These are phyloP conservation scores for Thamnidium elegans DNA, from an alignment of 192 early-diverging fungal genomes.

Conservation along the genomic window DNA sequence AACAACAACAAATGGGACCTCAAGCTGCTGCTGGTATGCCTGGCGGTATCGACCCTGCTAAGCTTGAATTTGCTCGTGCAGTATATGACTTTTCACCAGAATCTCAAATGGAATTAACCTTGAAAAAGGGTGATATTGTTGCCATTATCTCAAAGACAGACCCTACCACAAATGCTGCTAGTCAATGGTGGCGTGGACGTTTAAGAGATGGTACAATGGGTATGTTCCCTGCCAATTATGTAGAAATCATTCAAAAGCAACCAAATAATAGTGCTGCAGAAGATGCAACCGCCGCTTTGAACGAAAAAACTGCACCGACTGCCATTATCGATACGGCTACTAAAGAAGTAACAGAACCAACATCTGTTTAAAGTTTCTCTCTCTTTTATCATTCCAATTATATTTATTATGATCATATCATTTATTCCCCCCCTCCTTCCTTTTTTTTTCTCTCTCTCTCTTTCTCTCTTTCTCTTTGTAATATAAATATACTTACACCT, in stretches of 20 bases:
- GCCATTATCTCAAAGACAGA: slow-evolving; percentile 83
- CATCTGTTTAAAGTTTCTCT: too few species aligned
- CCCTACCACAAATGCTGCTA: slow-evolving; percentile 62
- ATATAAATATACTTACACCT: too few species aligned
- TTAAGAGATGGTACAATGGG: slow-evolving; percentile 80
- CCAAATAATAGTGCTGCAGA: too few species aligned
- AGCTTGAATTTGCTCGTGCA: slow-evolving; percentile 86
- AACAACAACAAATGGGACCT: slow-evolving; percentile 32
- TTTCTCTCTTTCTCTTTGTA: too few species aligned
- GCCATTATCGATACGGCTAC: too few species aligned
- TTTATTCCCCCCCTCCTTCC: too few species aligned
- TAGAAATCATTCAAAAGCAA: slow-evolving; percentile 78
- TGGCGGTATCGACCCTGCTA: slow-evolving; percentile 39
- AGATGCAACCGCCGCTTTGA: too few species aligned
- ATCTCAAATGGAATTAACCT: slow-evolving; percentile 75
- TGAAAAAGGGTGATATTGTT: slow-evolving; percentile 85
- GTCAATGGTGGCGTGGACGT: slow-evolving; percentile 91
- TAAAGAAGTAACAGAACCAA: too few species aligned
- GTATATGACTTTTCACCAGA: slow-evolving; percentile 80
- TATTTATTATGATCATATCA: too few species aligned
- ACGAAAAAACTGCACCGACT: too few species aligned
- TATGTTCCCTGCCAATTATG: slow-evolving; percentile 89
- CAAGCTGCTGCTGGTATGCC: slow-evolving; percentile 7
- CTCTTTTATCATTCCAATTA: too few species aligned
- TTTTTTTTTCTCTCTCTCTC: too few species aligned